Evolutionary conservation across 345 rosid species (phyloP).

Genomic region (Gossypium longicalyx): DNA sequence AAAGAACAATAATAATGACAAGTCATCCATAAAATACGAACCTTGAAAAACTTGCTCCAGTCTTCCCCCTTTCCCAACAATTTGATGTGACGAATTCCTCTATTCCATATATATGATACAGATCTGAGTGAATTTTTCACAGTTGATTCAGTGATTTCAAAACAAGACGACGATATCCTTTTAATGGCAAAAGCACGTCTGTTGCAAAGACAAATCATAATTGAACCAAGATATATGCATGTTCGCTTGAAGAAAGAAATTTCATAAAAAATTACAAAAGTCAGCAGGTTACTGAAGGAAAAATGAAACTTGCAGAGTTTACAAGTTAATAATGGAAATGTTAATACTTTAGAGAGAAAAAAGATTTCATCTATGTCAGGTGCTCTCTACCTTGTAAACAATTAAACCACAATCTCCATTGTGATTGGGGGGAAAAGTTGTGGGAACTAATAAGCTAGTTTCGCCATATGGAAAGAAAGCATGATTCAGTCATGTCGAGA

Average conservation of each 20-base stretch:
- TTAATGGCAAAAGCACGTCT: constrained; percentile 49
- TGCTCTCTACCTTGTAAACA: neutral
- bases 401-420: neutral
- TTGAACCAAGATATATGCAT: neutral
- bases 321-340: neutral
- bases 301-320: neutral
- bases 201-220: constrained; percentile 26
- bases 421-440: neutral
- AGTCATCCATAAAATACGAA: constrained; percentile 18
- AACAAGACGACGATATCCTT: constrained; percentile 43
- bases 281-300: neutral
- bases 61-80: constrained; percentile 57
- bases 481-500: neutral
- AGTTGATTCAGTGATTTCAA: constrained; percentile 45
- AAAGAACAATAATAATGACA: neutral
- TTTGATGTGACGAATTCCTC: constrained; percentile 29
- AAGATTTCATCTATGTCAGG: neutral
- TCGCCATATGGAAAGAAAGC: neutral
- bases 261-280: neutral
- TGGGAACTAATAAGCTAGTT: neutral
- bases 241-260: neutral
- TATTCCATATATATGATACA: constrained; percentile 55
- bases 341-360: neutral
- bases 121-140: constrained; percentile 44
- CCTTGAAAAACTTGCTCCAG: constrained; percentile 65